Evolutionary conservation across 306 rosid genomes (phyloP), one percentile per base, ranked within the genome.

Genomic region (Sindora glabra): DNA sequence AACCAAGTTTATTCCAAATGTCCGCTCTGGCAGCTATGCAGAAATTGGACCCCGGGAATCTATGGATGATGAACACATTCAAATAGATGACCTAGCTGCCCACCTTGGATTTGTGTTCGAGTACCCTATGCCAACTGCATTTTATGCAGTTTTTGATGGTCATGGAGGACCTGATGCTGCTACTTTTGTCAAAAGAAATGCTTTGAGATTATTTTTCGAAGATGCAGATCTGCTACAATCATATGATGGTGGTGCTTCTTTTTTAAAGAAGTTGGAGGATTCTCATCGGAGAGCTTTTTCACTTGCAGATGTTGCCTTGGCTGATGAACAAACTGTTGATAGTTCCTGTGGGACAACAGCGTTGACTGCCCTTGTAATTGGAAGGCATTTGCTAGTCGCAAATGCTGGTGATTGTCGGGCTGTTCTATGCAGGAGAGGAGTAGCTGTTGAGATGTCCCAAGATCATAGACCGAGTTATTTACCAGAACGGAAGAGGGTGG

Each of bases 331-430:
- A 39, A 70, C 78, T 27, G 86, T 92, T 59, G 71, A 78, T 51
- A 68, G 80, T 67, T 85, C 74, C 0, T 81, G 95, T 62, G 98
- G 98, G 64, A 92, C 98, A 12, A 92, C 98, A 10, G 96, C 98
- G 45, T 65, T 92, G 64, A 88, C 98, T 56, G 95, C 92, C 34
- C 78, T 92, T 47, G 42, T 92, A 33, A 83, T 85, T 38, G 96
- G 98, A 70, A 85, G 75, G 37, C 87, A 88, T 75, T 74, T 92
- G 63, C 74, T 86, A 23, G 89, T 92, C 58, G 98, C 98, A 24
- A 92, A 88, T 73, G 98, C 86, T 7, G 98, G 98, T 18, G 98
- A 92, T 67, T 92, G 98, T 60, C 83, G 98, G 38, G 98, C 98
- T 11, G 98, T 92, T 26, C 90, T 92, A 65, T 92, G 96, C 72